Evolutionary conservation across 345 rosid genomes (phyloP), one percentile per base, ranked within the genome.

Genomic region (Citrus trifoliata): DNA sequence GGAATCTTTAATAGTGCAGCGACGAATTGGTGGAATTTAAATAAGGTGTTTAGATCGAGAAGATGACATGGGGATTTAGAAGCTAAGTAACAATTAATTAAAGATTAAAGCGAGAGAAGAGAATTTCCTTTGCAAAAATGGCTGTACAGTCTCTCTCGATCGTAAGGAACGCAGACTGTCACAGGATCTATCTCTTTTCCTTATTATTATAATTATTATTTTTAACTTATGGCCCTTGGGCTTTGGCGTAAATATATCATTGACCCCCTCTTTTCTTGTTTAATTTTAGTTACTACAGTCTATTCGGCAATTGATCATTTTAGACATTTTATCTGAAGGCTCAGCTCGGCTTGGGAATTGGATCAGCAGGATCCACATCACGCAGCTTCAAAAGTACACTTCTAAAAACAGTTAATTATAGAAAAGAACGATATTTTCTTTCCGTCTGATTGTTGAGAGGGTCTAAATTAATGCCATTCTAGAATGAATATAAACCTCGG

Each of bases 11-110:
- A 10, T 3, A 42, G 22, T 72, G 6, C 27, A 22, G 27, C 63
- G 27, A 28, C 33, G 4, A 53, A 18, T 53, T 32, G 28, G 42
- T 32, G 37, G 51, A 30, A 71, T 58, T 24, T 2, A 48, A 73
- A 10, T 7, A 53, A 6, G 71, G 67, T 78, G 76, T 63, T 61
- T 78, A n/a, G 79, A 78, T 82, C 73, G 81, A 78, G 84, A 67
- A 70, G 71, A 46, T 62, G 46, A 53, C 18, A 14, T 7, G 62
- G 68, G 30, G 55, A 37, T 59, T 73, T 37, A 18, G 38, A 53
- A 48, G n/a, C 18, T 55, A 10, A 28, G 19, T 40, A 24, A 13
- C 33, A 32, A 65, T 65, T 32, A 13, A 32, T 7, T 5, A 32
- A 19, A 33, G 24, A 65, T 65, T 33, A 65, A 22, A 32, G 13